phyloP scores from a whole-genome alignment of 768 basidiomycete species.

The Candolleomyces aberdarensis region DNA sequence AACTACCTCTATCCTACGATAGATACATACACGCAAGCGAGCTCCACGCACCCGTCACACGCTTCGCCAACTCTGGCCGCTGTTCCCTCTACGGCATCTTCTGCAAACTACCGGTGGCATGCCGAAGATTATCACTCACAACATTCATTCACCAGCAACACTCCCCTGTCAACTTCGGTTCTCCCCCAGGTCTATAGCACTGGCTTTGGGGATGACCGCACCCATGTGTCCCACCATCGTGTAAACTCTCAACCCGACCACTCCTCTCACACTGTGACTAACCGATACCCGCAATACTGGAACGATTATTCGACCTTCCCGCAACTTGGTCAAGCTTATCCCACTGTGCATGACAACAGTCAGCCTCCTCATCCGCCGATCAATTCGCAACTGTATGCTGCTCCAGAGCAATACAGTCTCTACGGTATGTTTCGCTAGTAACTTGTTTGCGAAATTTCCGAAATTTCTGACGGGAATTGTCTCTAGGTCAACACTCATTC shows the following conservation, averaged over 20 bases:
- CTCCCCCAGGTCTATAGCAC: conserved; percentile 76
- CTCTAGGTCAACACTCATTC: conserved; percentile 4
- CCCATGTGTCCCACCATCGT: conserved; percentile 2
- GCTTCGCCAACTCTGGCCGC: conserved; percentile 12
- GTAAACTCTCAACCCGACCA: conserved; percentile 3
- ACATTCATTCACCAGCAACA: conserved; percentile 32
- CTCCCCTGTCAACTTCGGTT: conserved; percentile 65
- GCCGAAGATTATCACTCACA: conserved; percentile 11
- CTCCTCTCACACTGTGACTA: conserved; percentile 12
- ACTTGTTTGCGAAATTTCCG: not conserved
- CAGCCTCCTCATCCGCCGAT: conserved; percentile 13
- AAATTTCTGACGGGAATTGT: not conserved
- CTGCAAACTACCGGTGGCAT: conserved; percentile 16
- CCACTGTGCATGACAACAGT: conserved; percentile 18
- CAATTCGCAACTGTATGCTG: conserved; percentile 19
- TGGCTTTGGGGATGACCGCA: conserved; percentile 55
- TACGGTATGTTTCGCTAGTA: conserved; percentile 19
- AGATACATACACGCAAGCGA: conserved; percentile 9
- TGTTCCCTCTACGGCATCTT: conserved; percentile 5
- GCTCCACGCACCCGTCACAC: conserved; percentile 5
- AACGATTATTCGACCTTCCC: conserved; percentile 52
- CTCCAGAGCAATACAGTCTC: conserved; percentile 22
- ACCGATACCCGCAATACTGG: conserved; percentile 53
- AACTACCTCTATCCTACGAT: conserved; percentile 6
- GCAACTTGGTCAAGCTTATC: conserved; percentile 43